A percentile compares a stretch with the other conserved stretches of the same genome.
These are phyloP conservation scores for Macrocybe gigantea DNA, from an alignment of 768 basidiomycete species.

Conservation along the genomic window DNA sequence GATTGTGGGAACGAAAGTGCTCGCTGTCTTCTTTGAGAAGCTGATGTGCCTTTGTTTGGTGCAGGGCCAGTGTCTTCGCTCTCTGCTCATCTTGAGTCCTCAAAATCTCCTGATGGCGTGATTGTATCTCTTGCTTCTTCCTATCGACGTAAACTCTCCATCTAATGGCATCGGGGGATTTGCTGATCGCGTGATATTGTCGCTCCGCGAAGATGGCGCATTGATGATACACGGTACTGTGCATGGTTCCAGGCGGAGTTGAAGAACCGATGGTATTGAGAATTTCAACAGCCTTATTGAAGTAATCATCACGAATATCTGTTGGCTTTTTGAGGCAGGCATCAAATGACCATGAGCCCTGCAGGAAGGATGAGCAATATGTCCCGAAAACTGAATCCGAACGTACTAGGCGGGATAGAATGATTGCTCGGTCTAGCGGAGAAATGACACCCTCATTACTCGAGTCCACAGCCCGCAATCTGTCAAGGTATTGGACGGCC, in stretches of 20 bases:
- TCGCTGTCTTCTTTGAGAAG: constrained; percentile 40
- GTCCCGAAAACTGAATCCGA: not conserved
- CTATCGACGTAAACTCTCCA: constrained; percentile 69
- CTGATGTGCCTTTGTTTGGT: constrained; percentile 18
- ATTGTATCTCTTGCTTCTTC: constrained; percentile 64
- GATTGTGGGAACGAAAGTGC: constrained; percentile 49
- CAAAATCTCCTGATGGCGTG: constrained; percentile 32
- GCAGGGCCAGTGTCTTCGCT: constrained; percentile 13
- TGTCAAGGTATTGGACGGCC: constrained; percentile 70
- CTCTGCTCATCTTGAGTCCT: constrained; percentile 10
- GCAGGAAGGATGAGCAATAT: constrained; percentile 1
- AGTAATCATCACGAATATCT: constrained; percentile 65
- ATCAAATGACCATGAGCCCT: constrained; percentile 91
- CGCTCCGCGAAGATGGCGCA: constrained; percentile 88
- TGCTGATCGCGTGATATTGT: constrained; percentile 69
- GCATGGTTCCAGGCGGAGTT: constrained; percentile 18
- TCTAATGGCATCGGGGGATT: constrained; percentile 65
- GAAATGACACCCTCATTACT: too few relatives aligned
- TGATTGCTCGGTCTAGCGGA: constrained; percentile 24
- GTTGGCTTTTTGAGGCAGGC: constrained; percentile 78
- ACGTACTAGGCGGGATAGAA: constrained; percentile 64
- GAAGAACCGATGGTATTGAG: constrained; percentile 17
- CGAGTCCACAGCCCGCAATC: constrained; percentile 10
- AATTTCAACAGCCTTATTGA: constrained; percentile 49
- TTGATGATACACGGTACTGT: constrained; percentile 64